phyloP scores from a whole-genome alignment of 225 moss, liverwort and hornwort species.

The Bryum argenteum region DNA sequence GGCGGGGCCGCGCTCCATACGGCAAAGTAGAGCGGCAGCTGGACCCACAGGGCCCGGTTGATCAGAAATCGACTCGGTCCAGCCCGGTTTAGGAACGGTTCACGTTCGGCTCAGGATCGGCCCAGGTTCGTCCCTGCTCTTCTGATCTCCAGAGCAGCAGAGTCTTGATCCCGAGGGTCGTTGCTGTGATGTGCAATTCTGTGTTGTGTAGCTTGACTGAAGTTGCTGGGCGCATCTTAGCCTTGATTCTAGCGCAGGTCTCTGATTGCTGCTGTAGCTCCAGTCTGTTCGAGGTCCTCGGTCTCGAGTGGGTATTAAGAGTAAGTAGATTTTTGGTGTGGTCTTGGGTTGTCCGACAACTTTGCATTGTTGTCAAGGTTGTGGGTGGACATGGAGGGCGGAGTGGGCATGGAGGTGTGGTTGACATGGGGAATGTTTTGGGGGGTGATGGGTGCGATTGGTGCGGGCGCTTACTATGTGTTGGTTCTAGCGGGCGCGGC shows the following conservation, averaged over 20 bases:
- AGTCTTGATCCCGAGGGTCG: not conserved
- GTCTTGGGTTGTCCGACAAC: not conserved
- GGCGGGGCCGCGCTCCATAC: slow-evolving; percentile 13
- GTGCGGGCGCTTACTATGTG: slow-evolving; percentile 70
- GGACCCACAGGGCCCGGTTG: not conserved
- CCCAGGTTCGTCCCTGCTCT: not conserved
- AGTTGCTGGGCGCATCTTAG: slow-evolving; percentile 15
- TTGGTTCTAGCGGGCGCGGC: slow-evolving; percentile 80
- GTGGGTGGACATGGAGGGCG: slow-evolving; percentile 4
- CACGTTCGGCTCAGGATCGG: no score
- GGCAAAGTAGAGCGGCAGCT: not conserved
- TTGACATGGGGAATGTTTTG: slow-evolving; percentile 80
- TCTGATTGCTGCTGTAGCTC: not conserved
- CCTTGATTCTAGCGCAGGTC: not conserved
- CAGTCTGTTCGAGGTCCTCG: not conserved
- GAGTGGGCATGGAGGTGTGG: slow-evolving; percentile 56
- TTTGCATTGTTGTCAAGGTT: slow-evolving; percentile 14
- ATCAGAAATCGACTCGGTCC: not conserved
- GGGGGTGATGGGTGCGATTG: slow-evolving; percentile 72
- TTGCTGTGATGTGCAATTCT: not conserved
- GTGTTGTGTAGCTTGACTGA: slow-evolving; percentile 6
- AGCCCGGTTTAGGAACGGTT: not conserved
- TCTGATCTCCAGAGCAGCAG: not conserved
- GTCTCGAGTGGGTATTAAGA: not conserved
- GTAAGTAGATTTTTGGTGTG: not conserved